phyloP scores from a whole-genome alignment of 1,284 basidiomycete genomes.

The Peniophora sp. region DNA sequence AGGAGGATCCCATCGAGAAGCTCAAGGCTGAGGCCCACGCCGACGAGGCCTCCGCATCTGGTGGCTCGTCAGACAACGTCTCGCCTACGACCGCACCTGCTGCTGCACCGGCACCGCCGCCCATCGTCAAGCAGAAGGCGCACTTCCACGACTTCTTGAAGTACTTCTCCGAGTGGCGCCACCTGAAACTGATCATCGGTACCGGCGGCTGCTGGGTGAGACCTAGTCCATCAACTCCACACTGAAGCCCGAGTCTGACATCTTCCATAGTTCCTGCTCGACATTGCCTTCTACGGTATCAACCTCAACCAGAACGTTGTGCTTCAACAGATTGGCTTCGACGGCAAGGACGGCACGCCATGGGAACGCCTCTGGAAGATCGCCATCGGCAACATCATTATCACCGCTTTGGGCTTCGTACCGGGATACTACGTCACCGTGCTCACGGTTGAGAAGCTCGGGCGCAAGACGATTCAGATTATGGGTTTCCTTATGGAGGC shows the following conservation, averaged over 20 bases:
- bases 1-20: slow-evolving; percentile 21
- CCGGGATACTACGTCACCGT: slow-evolving; percentile 70
- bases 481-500: slow-evolving; percentile 72
- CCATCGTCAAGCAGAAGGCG: slow-evolving; percentile 20
- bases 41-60: not conserved
- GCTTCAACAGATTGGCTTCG: slow-evolving; percentile 59
- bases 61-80: not conserved
- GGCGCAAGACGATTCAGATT: slow-evolving; percentile 69
- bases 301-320: slow-evolving; percentile 76
- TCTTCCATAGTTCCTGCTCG: not conserved
- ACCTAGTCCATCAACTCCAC: not conserved
- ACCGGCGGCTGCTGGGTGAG: slow-evolving; percentile 47
- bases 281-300: slow-evolving; percentile 55
- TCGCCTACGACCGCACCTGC: not conserved
- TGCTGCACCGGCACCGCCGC: not conserved
- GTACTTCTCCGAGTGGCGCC: slow-evolving; percentile 52
- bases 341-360: slow-evolving; percentile 42
- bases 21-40: slow-evolving; percentile 17
- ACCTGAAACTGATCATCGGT: slow-evolving; percentile 44
- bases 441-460: slow-evolving; percentile 63
- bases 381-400: slow-evolving; percentile 60
- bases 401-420: slow-evolving; percentile 66
- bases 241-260: not conserved
- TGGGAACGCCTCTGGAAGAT: slow-evolving; percentile 62
- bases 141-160: slow-evolving; percentile 36